Base-by-base conservation (phyloP, 371 early-diverging fungal species). In the Syncephalastrum sp. region DNA sequence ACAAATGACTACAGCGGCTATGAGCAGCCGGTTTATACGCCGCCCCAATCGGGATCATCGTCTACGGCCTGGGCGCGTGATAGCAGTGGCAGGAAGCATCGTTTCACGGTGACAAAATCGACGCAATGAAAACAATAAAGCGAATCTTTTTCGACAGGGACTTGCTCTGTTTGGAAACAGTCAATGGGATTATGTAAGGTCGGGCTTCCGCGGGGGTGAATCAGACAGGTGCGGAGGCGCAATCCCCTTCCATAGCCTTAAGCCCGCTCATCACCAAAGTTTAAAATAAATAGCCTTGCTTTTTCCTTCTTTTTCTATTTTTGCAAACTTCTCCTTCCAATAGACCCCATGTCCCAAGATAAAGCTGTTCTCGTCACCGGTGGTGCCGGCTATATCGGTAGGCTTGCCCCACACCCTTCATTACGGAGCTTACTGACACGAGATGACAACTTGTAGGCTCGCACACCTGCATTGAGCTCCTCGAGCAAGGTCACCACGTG, bases 401-500 rank as follows among this genome's bases (percentile, higher is more conserved):
- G 63, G 58, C 10, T 15, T 16, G 4, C 27, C 4, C 5, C 27
- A 47, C 48, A 43, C 6, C 8, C 38, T 41, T 23, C 23, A 24
- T 15, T 49, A 29, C 21, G 10, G 38, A 6, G n/a, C 14, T n/a
- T 15, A 21, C 47, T 23, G 45, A 42, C 14, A 52, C 44, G 21
- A 33, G 16, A 10, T 23, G 21, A 16, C 12, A 17, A 3, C 19
- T 5, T 47, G 83, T 87, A 75, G 95, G 96, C 48, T 94, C 94
- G 15, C 95, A 95, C 72, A 94, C 94, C 4, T 91, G 91, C 21
- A 79, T 94, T 54, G 91, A 93, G 63, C 83, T 96, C 42, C 67
- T 94, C 42, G 69, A 82, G 21, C 72, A 73, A 29, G 85, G 87
- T 54, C 77, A 81, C 56, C 69, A 81, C 38, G 89, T 93, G 2